Percentiles rank a stretch among this genome's conserved stretches.
Conservation (phyloP, 176 grass and related monocot genomes). For the Hyparrhenia diplandra region DNA sequence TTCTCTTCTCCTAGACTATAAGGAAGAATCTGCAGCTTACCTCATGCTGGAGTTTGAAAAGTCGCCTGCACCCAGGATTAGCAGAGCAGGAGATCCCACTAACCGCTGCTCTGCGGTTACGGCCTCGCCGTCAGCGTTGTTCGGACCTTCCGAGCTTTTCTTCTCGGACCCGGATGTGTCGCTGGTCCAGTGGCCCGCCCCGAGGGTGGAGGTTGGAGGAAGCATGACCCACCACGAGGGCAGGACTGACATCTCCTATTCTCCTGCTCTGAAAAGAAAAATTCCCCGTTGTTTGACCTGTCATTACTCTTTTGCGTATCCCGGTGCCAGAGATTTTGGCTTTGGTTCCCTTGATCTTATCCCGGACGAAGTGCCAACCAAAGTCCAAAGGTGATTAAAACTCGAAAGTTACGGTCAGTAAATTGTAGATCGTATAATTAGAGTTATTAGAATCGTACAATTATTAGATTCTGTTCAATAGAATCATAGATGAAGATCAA, state of each 20-base stretch:
- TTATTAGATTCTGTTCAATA: too few relatives aligned
- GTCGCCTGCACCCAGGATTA: not conserved
- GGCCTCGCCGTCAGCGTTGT: not conserved
- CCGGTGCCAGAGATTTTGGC: too few relatives aligned
- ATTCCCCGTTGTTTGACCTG: too few relatives aligned
- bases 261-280: too few relatives aligned
- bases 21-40: constrained; percentile 17
- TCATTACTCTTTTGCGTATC: too few relatives aligned
- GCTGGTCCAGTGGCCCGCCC: not conserved
- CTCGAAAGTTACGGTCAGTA: too few relatives aligned
- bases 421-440: too few relatives aligned
- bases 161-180: constrained; percentile 14
- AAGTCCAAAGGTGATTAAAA: too few relatives aligned
- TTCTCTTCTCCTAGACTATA: not conserved
- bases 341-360: too few relatives aligned
- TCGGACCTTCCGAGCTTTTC: not conserved
- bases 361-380: too few relatives aligned
- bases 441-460: too few relatives aligned
- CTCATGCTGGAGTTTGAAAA: constrained; percentile 24
- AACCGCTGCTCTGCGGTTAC: not conserved
- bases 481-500: too few relatives aligned
- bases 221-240: constrained; percentile 22
- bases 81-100: constrained; percentile 22
- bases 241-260: not conserved
- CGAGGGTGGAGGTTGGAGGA: not conserved